Conservation (phyloP, 2,329 filamentous ascomycete genomes). For the Fusarium sp. region DNA sequence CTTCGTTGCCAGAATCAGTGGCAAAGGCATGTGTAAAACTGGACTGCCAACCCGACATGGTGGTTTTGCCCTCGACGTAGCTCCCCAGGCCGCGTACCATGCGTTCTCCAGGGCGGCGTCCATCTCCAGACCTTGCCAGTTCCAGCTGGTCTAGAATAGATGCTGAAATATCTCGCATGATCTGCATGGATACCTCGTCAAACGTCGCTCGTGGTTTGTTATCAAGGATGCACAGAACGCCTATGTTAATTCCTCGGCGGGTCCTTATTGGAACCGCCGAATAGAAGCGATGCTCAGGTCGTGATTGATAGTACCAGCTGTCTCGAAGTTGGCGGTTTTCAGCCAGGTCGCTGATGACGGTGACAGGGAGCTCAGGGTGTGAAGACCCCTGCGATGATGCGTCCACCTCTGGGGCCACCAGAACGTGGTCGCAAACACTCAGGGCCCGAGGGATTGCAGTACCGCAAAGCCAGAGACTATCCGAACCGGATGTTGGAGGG, state of each 20-base stretch:
- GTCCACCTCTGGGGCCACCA: constrained; percentile 8
- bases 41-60: constrained; percentile 37
- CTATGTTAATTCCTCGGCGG: constrained; percentile 53
- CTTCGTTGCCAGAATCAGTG: constrained; percentile 4
- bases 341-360: constrained; percentile 47
- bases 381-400: background rate
- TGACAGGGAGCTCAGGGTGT: constrained; percentile 43
- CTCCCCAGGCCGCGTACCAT: constrained; percentile 53
- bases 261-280: constrained; percentile 53
- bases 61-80: constrained; percentile 50
- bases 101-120: constrained; percentile 46
- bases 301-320: constrained; percentile 33
- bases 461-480: constrained; percentile 45
- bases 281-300: constrained; percentile 50
- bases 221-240: constrained; percentile 49
- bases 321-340: constrained; percentile 42
- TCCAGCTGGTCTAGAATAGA: constrained; percentile 52
- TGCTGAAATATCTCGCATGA: constrained; percentile 43
- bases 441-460: constrained; percentile 44
- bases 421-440: constrained; percentile 44
- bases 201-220: constrained; percentile 28
- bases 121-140: constrained; percentile 39
- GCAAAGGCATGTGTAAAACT: constrained; percentile 17
- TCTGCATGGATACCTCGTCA: constrained; percentile 42
- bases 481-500: constrained; percentile 31